phyloP scores from a whole-genome alignment of 805 yeast genomes.

The Danielozyma ontarioensis region DNA sequence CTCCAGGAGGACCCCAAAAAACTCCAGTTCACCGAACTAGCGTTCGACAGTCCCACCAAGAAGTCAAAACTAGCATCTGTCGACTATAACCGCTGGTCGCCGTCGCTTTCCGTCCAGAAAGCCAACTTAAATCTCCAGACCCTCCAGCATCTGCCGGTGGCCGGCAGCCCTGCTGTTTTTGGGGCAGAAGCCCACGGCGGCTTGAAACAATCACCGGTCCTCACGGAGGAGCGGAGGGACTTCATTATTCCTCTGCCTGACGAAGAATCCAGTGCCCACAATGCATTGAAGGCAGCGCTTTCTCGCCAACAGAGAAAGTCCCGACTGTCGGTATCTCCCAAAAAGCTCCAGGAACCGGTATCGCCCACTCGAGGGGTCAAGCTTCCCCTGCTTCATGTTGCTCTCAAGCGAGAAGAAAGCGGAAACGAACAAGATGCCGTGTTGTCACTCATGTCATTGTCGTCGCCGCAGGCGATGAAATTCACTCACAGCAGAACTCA shows the following conservation, averaged over 20 bases:
- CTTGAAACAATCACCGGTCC: not conserved
- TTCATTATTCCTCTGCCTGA: constrained; percentile 7
- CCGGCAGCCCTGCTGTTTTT: not conserved
- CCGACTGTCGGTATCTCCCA: constrained; percentile 13
- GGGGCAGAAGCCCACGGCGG: too few species aligned
- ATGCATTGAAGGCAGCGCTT: constrained; percentile 38
- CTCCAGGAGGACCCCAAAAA: constrained; percentile 24
- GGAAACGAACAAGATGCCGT: constrained; percentile 51
- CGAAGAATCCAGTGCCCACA: constrained; percentile 41
- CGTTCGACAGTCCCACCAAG: constrained; percentile 20
- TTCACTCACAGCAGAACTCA: constrained; percentile 25
- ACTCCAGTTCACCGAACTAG: constrained; percentile 27
- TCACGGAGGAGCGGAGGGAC: not conserved
- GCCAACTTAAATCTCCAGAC: constrained; percentile 35
- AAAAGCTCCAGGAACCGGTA: not conserved
- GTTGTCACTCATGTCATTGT: constrained; percentile 48
- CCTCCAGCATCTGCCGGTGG: constrained; percentile 28
- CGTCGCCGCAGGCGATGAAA: constrained; percentile 42
- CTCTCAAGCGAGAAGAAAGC: constrained; percentile 8
- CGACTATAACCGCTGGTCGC: constrained; percentile 11
- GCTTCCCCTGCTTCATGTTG: constrained; percentile 11
- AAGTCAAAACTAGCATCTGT: constrained; percentile 6
- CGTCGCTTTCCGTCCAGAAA: constrained; percentile 17
- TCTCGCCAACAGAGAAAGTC: constrained; percentile 25
- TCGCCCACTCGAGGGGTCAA: not conserved